A percentile compares a stretch with the other conserved stretches of the same genome.
Evolutionary conservation across 495 filamentous ascomycete species (phyloP).

Genomic region (Amphirosellinia nigrospora): DNA sequence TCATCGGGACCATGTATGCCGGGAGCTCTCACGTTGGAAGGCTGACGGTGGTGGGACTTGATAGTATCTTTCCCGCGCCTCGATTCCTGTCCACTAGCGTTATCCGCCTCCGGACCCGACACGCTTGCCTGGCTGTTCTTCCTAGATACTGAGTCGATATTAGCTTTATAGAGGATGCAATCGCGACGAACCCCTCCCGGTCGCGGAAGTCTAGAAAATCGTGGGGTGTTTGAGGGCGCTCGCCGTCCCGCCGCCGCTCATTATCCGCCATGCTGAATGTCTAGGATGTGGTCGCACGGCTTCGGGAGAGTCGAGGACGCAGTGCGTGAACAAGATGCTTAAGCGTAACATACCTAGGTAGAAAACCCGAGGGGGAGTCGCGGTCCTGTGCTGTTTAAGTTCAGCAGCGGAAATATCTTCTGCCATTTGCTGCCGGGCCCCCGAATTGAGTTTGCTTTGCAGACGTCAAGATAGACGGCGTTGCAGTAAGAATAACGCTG

Average conservation of each 20-base stretch:
- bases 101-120: constrained; percentile 24
- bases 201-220: constrained; percentile 29
- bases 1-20: background rate
- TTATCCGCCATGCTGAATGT: constrained; percentile 28
- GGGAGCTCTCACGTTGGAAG: constrained; percentile 29
- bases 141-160: constrained; percentile 27
- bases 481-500: too few relatives aligned
- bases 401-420: constrained; percentile 12
- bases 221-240: constrained; percentile 21
- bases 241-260: constrained; percentile 18
- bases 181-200: constrained; percentile 20
- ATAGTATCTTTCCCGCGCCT: background rate
- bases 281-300: background rate
- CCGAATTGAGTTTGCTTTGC: constrained; percentile 1
- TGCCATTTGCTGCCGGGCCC: constrained; percentile 13
- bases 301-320: background rate
- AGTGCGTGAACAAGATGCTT: constrained; percentile 18
- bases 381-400: constrained; percentile 11
- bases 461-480: background rate
- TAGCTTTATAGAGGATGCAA: constrained; percentile 20
- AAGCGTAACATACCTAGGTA: constrained; percentile 34
- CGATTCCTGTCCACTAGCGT: constrained; percentile 10
- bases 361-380: constrained; percentile 14
- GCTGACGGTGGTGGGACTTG: constrained; percentile 18
- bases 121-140: constrained; percentile 24